phyloP scores from a whole-genome alignment of 257 asterid species.

The Scutellaria galericulata region DNA sequence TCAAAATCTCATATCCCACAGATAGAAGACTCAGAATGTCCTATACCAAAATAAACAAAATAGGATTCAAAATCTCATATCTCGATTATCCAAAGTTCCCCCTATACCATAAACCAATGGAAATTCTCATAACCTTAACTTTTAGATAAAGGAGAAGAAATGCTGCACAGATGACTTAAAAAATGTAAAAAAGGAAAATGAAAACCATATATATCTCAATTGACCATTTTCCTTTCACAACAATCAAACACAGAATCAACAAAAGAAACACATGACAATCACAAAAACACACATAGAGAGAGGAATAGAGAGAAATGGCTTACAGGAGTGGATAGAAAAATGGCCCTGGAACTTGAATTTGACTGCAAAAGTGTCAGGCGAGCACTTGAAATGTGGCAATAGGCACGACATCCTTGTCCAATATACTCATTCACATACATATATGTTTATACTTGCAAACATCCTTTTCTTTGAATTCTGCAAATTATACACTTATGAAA shows the following conservation, averaged over 20 bases:
- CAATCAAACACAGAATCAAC: conserved; percentile 14
- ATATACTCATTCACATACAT: conserved; percentile 35
- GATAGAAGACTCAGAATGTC: background rate
- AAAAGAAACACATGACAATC: background rate
- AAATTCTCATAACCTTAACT: conserved; percentile 2
- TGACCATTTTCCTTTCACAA: conserved; percentile 14
- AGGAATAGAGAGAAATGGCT: conserved; percentile 25
- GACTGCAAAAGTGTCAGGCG: conserved; percentile 77
- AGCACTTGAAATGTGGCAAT: conserved; percentile 92
- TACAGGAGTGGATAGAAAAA: conserved; percentile 50
- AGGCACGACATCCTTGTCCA: conserved; percentile 77
- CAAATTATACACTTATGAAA: background rate
- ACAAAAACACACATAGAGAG: background rate
- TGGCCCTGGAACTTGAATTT: conserved; percentile 63
- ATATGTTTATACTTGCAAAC: conserved; percentile 29
- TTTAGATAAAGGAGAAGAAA: background rate
- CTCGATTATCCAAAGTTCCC: conserved; percentile 15
- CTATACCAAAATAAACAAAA: conserved; percentile 14
- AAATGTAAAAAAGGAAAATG: background rate
- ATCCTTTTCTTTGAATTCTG: conserved; percentile 3
- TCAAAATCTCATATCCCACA: too few species aligned
- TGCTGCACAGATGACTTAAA: conserved; percentile 14
- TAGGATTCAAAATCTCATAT: conserved; percentile 5
- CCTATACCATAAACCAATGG: conserved; percentile 5
- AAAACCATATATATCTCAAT: conserved; percentile 18